Base-by-base conservation (phyloP, 2,329 filamentous ascomycete genomes). In the Fusarium albidum region DNA sequence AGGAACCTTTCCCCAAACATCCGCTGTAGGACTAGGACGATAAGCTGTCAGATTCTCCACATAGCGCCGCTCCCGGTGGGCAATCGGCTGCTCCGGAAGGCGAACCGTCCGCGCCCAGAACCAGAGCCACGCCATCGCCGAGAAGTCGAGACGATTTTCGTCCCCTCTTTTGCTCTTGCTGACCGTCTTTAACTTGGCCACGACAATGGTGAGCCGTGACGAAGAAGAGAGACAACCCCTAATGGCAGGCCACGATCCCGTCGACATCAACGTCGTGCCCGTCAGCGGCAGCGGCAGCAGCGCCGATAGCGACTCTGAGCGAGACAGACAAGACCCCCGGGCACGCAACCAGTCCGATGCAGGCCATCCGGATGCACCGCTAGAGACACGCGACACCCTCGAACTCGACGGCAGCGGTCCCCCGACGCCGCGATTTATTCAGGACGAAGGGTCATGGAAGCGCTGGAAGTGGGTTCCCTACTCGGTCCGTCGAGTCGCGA, bases 401-500 rank as follows among this genome's bases (percentile, higher is more conserved):
- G 77, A 81, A 59, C 71, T 84, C 61, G 79, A 75, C 42, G 75
- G 69, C 35, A 72, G 64, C 64, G 65, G 64, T 26, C 66, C 77
- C 29, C 78, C 82, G 8, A 82, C 81, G n/a, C 84, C 84, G 50
- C 82, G 83, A 52, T 86, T 87, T 67, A 71, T 86, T 55, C 82
- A 85, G 66, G 82, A 86, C 48, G 77, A 84, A 57, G 63, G 68
- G 31, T 54, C 64, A 3, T 69, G 67, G 71, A 82, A 80, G 71
- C 72, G 72, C 27, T 82, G 79, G 73, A 80, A 74, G 74, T 87
- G 83, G 83, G 74, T 88, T 39, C 85, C 85, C 2, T 82, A 81
- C 62, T 78, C 82, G 11, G 69, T 82, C 31, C 79, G 82, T 35
- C 78, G 80, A 49, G 68, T 78, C 46, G 64, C 71, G 41, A 76